Percentiles rank a stretch among this genome's conserved stretches.
Evolutionary conservation across 805 yeast species (phyloP).

Genomic region (Starmerella roubikii): DNA sequence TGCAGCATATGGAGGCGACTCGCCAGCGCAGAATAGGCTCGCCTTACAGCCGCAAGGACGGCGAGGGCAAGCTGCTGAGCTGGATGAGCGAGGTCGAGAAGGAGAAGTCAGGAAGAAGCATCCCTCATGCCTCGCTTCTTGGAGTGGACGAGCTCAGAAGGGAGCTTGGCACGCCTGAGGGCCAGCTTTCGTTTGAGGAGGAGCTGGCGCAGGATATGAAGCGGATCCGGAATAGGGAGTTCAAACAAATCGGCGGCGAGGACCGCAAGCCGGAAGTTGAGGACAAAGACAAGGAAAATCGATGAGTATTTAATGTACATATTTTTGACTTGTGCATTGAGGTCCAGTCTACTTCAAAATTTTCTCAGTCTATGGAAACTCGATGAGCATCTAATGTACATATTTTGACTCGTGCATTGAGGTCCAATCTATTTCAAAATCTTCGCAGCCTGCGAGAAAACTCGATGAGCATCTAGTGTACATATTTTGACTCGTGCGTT

Average conservation of each 20-base stretch:
- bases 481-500: no score
- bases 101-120: conserved; percentile 13
- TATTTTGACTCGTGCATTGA: no score
- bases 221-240: conserved; percentile 1
- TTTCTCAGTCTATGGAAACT: no score
- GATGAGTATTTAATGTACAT: not conserved
- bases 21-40: conserved; percentile 17
- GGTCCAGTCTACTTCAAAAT: no score
- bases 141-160: conserved; percentile 19
- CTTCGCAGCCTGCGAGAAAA: no score
- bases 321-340: no score
- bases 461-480: not conserved
- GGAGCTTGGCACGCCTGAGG: conserved; percentile 4
- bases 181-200: conserved; percentile 13
- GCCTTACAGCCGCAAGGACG: conserved; percentile 18
- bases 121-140: conserved; percentile 27
- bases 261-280: not conserved
- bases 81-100: conserved; percentile 23
- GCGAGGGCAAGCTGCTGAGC: conserved; percentile 16
- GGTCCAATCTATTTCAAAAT: no score
- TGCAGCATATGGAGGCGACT: conserved; percentile 21
- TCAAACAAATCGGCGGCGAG: not conserved
- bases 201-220: conserved; percentile 13
- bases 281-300: not conserved
- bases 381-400: no score